Base-by-base conservation (phyloP, 2,329 filamentous ascomycete species). In the Beauveria sp. region DNA sequence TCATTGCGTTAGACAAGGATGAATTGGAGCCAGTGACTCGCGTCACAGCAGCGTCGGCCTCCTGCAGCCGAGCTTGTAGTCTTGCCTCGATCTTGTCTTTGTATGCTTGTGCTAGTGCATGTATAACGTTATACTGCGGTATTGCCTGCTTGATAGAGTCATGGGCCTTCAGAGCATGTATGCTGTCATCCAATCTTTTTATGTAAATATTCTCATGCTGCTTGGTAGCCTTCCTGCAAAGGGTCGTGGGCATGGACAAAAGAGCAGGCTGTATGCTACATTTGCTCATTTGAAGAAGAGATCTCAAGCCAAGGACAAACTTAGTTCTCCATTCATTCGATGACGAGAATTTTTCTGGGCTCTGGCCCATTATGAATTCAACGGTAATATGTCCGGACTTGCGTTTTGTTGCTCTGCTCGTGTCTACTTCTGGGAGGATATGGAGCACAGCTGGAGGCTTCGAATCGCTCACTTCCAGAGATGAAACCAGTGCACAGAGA, bases 161-260 rank as follows among this genome's bases (percentile, higher is more conserved):
- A 14, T 45, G 7, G 0, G 6, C 9, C 1, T 43, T 3, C 6
- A 55, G 28, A 5, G 31, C 31, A 16, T n/a, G 2, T 3, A 52
- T 20, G 40, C 60, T 62, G 1, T 1, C 9, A 2, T 34, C n/a
- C 0, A 56, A 26, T 0, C 10, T 7, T 1, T 43, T 10, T 0
- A 26, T 12, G 20, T 62, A 57, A 10, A 52, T 5, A 1, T 31
- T 51, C 9, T 56, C 52, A 8, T 62, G 60, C 26, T 42, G 42
- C 20, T 56, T 51, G 8, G 2, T 53, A 1, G 49, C 20, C 1
- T 8, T 16, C 2, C 10, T 0, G 3, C 3, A 12, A 3, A 60
- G 58, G 4, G 5, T 10, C 12, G 6, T 18, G 5, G 48, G 2
- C 26, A 60, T 7, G 8, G 4, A 2, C 6, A 2, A 1, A 2